A percentile compares a stretch with the other conserved stretches of the same genome.
Evolutionary conservation across 805 yeast species (phyloP).

Genomic region (Starmerella davenportii): DNA sequence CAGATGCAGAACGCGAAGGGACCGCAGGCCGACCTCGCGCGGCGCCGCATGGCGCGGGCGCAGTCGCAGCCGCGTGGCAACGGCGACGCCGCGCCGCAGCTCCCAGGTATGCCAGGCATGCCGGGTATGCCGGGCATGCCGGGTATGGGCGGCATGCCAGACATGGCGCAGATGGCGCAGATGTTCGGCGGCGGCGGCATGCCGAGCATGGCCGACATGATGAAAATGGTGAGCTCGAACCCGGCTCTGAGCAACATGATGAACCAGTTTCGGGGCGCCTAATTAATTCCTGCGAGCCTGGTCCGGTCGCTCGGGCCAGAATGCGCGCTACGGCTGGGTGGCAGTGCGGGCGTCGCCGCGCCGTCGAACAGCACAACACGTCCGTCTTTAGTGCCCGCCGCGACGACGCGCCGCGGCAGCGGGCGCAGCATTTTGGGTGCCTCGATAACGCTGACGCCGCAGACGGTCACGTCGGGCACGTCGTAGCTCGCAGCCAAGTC

Average conservation of each 20-base stretch:
- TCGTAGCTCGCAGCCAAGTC: too few species aligned
- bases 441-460: background rate
- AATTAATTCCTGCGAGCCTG: background rate
- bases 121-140: constrained; percentile 31
- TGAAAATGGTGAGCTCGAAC: constrained; percentile 37
- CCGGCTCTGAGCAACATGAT: constrained; percentile 34
- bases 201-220: constrained; percentile 50
- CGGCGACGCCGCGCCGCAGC: constrained; percentile 17
- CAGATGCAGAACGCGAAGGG: constrained; percentile 25
- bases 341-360: too few species aligned
- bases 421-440: background rate
- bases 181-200: constrained; percentile 47
- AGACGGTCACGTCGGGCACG: background rate
- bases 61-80: constrained; percentile 30
- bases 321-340: too few species aligned
- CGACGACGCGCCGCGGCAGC: too few species aligned
- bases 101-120: constrained; percentile 16
- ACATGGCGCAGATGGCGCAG: constrained; percentile 30
- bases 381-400: background rate
- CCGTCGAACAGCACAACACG: background rate
- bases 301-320: background rate
- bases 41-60: constrained; percentile 27
- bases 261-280: constrained; percentile 18
- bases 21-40: constrained; percentile 30
- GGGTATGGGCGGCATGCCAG: constrained; percentile 49